These are phyloP conservation scores for Aspergillus proliferans DNA, from an alignment of 2,329 filamentous ascomycete genomes.

Conservation along the genomic window DNA sequence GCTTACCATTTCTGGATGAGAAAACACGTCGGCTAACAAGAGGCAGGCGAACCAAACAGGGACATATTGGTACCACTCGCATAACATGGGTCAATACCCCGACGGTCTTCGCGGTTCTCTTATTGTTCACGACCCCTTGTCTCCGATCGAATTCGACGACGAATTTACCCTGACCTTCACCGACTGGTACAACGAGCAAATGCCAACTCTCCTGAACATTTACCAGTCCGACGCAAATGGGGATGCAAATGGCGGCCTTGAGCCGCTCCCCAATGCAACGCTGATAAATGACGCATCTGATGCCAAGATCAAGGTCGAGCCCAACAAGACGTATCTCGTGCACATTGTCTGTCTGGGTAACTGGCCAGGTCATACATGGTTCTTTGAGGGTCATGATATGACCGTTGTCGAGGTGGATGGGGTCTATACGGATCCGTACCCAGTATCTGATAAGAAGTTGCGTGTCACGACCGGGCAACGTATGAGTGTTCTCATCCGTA, in stretches of 20 bases:
- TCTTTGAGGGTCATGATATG: slow-evolving; percentile 39
- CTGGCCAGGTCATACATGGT: slow-evolving; percentile 51
- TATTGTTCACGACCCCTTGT: slow-evolving; percentile 57
- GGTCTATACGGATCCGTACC: slow-evolving; percentile 24
- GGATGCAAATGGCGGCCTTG: slow-evolving; percentile 46
- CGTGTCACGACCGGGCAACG: slow-evolving; percentile 65
- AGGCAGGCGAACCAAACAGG: slow-evolving; percentile 51
- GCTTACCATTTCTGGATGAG: slow-evolving; percentile 5
- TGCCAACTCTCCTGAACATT: slow-evolving; percentile 41
- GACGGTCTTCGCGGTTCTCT: slow-evolving; percentile 62
- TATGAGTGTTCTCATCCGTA: slow-evolving; percentile 50
- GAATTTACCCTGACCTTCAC: slow-evolving; percentile 60
- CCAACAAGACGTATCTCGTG: slow-evolving; percentile 66
- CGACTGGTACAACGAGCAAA: slow-evolving; percentile 64
- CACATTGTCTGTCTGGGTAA: slow-evolving; percentile 68
- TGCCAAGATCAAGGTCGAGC: slow-evolving; percentile 53
- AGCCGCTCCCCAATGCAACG: slow-evolving; percentile 62
- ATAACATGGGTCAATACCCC: slow-evolving; percentile 61
- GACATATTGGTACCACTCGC: slow-evolving; percentile 75
- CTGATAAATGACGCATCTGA: slow-evolving; percentile 67
- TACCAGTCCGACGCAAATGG: slow-evolving; percentile 40
- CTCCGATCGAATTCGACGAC: slow-evolving; percentile 58
- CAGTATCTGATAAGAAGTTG: slow-evolving; percentile 53
- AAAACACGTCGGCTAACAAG: slow-evolving; percentile 29
- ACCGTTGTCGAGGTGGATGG: slow-evolving; percentile 35